Conservation (phyloP, 2,329 filamentous ascomycete genomes). For the Volutella citrinella region DNA sequence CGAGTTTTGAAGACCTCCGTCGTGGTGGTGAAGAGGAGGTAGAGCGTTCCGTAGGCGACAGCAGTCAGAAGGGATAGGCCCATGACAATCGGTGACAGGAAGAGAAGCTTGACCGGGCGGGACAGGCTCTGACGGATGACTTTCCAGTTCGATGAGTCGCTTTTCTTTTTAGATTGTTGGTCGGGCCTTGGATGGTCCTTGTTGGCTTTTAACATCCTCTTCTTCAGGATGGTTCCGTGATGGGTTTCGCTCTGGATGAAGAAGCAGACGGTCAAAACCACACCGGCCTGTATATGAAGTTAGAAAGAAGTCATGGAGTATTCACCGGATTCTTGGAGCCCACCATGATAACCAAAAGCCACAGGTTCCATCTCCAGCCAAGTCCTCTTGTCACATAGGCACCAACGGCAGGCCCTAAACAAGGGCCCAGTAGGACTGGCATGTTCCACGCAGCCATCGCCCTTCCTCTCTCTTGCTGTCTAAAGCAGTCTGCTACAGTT, state of each 20-base stretch:
- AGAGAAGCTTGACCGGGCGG: constrained; percentile 47
- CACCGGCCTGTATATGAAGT: constrained; percentile 2
- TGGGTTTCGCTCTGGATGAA: constrained; percentile 5
- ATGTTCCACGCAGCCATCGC: constrained; percentile 21
- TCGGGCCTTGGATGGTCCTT: not conserved
- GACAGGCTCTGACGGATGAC: constrained; percentile 31
- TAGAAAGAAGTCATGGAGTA: constrained; percentile 33
- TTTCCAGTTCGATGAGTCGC: constrained; percentile 39
- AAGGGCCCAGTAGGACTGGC: constrained; percentile 22
- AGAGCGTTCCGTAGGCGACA: constrained; percentile 52
- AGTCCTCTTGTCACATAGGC: constrained; percentile 42
- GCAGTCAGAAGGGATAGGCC: constrained; percentile 47
- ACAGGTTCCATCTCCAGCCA: constrained; percentile 49
- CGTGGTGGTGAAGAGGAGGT: constrained; percentile 52
- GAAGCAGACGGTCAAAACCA: constrained; percentile 1
- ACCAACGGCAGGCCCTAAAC: constrained; percentile 26
- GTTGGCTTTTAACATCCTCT: constrained; percentile 53
- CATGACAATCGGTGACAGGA: constrained; percentile 43
- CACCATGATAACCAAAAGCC: constrained; percentile 43
- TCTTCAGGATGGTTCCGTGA: constrained; percentile 42
- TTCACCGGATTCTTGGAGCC: not conserved
- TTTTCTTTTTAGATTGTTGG: not conserved
- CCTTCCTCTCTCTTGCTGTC: constrained; percentile 43
- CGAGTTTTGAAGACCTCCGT: constrained; percentile 41
- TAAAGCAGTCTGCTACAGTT: constrained; percentile 53